Evolutionary conservation across 345 rosid species (phyloP).

Genomic region (Dipteronia sinensis): DNA sequence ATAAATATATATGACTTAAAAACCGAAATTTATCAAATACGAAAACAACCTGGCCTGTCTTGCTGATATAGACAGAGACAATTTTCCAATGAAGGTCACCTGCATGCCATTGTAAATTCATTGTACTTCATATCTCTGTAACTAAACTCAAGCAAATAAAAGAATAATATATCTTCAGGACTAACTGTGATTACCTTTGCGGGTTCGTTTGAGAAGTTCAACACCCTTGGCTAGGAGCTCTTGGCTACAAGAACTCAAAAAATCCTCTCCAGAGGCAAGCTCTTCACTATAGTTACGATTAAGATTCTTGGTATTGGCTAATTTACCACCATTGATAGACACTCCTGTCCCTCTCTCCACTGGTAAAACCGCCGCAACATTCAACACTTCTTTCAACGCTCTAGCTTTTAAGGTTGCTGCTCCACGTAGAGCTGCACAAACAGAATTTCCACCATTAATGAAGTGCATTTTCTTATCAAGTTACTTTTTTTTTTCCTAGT

Average conservation of each 20-base stretch:
- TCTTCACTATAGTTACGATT: conserved; percentile 57
- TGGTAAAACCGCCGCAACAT: conserved; percentile 74
- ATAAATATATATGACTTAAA: background rate
- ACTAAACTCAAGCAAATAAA: background rate
- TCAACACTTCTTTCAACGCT: conserved; percentile 81
- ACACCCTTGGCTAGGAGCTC: conserved; percentile 81
- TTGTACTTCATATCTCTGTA: background rate
- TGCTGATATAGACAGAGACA: conserved; percentile 78
- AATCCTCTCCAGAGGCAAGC: conserved; percentile 54
- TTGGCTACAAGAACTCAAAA: conserved; percentile 54
- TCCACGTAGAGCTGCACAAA: conserved; percentile 74
- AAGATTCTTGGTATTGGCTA: conserved; percentile 34
- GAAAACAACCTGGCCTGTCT: conserved; percentile 51
- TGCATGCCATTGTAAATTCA: conserved; percentile 27
- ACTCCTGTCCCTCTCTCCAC: conserved; percentile 59
- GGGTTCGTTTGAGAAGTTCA: conserved; percentile 92
- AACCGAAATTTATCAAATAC: background rate
- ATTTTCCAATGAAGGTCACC: conserved; percentile 97
- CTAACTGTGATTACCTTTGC: conserved; percentile 52
- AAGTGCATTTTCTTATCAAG: background rate
- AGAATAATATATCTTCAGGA: background rate
- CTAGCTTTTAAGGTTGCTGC: conserved; percentile 94
- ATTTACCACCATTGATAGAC: conserved; percentile 37
- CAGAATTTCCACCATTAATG: conserved; percentile 6
- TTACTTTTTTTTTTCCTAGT: too few species aligned